Percentiles rank a stretch among this genome's conserved stretches.
These are phyloP conservation scores for Euphorbia pulcherrima DNA, from an alignment of 345 rosid genomes.

Conservation along the genomic window DNA sequence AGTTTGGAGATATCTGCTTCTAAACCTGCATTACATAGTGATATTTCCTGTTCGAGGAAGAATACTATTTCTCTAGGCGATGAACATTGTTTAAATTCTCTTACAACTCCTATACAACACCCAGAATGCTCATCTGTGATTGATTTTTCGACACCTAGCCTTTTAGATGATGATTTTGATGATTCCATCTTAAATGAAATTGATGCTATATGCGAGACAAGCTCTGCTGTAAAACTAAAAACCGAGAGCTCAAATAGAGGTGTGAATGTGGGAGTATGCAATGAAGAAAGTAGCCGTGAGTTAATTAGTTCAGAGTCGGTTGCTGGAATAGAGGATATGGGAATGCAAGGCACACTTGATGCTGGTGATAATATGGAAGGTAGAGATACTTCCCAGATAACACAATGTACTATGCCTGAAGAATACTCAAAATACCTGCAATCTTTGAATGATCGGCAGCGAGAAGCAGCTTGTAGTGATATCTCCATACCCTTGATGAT, in stretches of 20 bases:
- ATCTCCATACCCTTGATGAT: slow-evolving; percentile 80
- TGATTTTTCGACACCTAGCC: slow-evolving; percentile 34
- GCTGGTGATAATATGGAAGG: slow-evolving; percentile 19
- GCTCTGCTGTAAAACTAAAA: slow-evolving; percentile 41
- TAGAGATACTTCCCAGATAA: slow-evolving; percentile 22
- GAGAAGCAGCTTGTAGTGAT: slow-evolving; percentile 75
- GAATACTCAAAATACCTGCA: slow-evolving; percentile 59
- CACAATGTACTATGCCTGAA: slow-evolving; percentile 45
- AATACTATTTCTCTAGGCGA: slow-evolving; percentile 9
- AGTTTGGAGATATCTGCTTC: background rate
- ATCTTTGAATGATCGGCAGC: slow-evolving; percentile 73
- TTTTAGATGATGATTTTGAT: slow-evolving; percentile 72
- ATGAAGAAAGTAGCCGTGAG: slow-evolving; percentile 23
- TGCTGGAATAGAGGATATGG: slow-evolving; percentile 13
- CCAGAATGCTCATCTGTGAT: slow-evolving; percentile 26
- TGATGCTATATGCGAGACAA: slow-evolving; percentile 54
- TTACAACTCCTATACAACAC: slow-evolving; percentile 41
- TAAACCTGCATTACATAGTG: slow-evolving; percentile 15
- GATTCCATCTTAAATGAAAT: slow-evolving; percentile 63
- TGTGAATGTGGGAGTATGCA: slow-evolving; percentile 12
- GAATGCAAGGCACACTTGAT: slow-evolving; percentile 5
- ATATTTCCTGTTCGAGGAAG: slow-evolving; percentile 15
- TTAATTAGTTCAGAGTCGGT: slow-evolving; percentile 14
- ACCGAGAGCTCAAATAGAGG: slow-evolving; percentile 23
- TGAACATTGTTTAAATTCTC: slow-evolving; percentile 27